Evolutionary conservation across 2,329 filamentous ascomycete species (phyloP), one percentile per base, ranked within the genome.

Genomic region (Talaromyces rugulosus): DNA sequence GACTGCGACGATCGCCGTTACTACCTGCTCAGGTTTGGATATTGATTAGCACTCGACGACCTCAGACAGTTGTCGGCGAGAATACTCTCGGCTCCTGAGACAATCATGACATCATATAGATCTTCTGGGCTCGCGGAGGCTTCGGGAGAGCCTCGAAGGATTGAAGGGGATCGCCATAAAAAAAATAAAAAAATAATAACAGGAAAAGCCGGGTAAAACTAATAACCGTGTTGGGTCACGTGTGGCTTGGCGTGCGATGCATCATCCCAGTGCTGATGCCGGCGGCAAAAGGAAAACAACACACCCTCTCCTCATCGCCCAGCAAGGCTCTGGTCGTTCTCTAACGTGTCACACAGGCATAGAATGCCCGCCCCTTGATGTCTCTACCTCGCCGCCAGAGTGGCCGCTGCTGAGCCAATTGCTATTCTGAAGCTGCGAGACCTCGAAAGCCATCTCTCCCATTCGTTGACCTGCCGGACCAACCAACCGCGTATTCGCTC

Each of bases 381-480:
- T 42, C 36, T 30, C 28, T 47, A 18, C 5, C 23, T 36, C 33
- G 33, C 36, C 18, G 55, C 36, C 33, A 28, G 33, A 36, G 16
- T 62, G 30, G 44, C 40, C 42, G 18, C 57, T 53, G 42, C 11
- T 53, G 50, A 53, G 50, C 50, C 50, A 55, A 23, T 54, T 31
- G 33, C 51, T 54, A 18, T 50, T 23, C 55, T 28, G 16, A 5
- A 47, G 31, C 40, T 44, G 27, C 44, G 59, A 61, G 60, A 58
- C 60, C 60, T 58, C 44, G 59, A 51, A 47, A 31, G 54, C 53
- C 42, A 54, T 61, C 60, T 62, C 60, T 58, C 54, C 55, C 60
- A 58, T 62, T 62, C 60, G 28, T 58, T 62, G 60, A 44, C 47
- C 55, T 28, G 11, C 30, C 23, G 42, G 36, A 30, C 58, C 31